A percentile compares a stretch with the other conserved stretches of the same genome.
These are phyloP conservation scores for Moricandia arvensis DNA, from an alignment of 345 rosid genomes.

Conservation along the genomic window DNA sequence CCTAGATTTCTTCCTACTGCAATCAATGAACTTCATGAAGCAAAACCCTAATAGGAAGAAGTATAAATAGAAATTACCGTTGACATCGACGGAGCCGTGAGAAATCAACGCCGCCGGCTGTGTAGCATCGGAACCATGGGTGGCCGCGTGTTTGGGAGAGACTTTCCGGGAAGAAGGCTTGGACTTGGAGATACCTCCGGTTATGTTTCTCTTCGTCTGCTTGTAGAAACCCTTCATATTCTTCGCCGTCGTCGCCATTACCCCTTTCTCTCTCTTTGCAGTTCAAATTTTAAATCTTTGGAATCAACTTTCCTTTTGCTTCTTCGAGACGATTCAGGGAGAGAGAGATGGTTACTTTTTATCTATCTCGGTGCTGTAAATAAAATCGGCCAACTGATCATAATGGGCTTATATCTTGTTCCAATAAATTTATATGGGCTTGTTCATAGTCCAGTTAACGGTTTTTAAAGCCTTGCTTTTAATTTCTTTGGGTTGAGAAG, in stretches of 20 bases:
- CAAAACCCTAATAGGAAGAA: not conserved
- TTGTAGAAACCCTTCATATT: conserved; percentile 62
- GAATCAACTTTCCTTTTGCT: conserved; percentile 26
- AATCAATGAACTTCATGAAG: not conserved
- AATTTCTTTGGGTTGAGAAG: not conserved
- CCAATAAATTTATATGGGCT: not conserved
- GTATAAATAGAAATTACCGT: not conserved
- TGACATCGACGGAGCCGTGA: conserved; percentile 48
- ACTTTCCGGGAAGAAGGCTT: conserved; percentile 40
- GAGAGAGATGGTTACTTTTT: not conserved
- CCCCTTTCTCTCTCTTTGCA: conserved; percentile 1
- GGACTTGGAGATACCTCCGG: conserved; percentile 41
- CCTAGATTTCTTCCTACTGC: conserved; percentile 3
- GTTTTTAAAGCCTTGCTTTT: not conserved
- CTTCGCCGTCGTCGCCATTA: conserved; percentile 51
- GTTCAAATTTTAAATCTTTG: conserved; percentile 41
- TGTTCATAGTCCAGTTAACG: not conserved
- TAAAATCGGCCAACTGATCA: not conserved
- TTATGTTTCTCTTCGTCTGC: conserved; percentile 49
- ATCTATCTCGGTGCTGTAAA: conserved; percentile 3
- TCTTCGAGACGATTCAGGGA: conserved; percentile 19
- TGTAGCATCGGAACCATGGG: conserved; percentile 43
- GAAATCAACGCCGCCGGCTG: conserved; percentile 53
- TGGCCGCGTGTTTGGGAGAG: conserved; percentile 42
- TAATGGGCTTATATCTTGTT: conserved; percentile 23